phyloP scores from a whole-genome alignment of 805 yeast species.

The Zygotorulaspora sp. region DNA sequence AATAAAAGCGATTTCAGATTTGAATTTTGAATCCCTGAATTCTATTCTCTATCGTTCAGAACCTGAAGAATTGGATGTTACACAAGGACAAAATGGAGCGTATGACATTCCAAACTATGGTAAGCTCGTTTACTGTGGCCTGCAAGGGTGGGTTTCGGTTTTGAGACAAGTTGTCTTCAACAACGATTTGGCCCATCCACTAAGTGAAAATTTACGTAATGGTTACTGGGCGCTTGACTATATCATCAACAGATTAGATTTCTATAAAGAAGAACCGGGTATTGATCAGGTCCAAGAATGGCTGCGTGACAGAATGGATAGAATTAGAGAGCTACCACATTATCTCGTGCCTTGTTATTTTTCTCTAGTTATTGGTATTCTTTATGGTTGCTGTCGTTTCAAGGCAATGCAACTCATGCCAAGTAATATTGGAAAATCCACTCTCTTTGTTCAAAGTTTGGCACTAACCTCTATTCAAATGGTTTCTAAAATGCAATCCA shows the following conservation, averaged over 20 bases:
- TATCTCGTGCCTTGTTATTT: conserved; percentile 84
- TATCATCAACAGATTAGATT: conserved; percentile 54
- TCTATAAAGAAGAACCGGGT: conserved; percentile 47
- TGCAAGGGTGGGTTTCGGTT: conserved; percentile 86
- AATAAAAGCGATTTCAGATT: conserved; percentile 57
- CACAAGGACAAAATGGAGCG: conserved; percentile 66
- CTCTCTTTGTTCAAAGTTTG: conserved; percentile 71
- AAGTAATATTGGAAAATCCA: conserved; percentile 51
- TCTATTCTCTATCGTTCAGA: conserved; percentile 72
- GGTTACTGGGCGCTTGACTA: conserved; percentile 92
- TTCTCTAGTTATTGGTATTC: conserved; percentile 72
- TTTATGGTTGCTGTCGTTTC: conserved; percentile 75
- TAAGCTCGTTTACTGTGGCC: conserved; percentile 74
- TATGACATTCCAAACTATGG: conserved; percentile 76
- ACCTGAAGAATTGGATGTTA: conserved; percentile 79
- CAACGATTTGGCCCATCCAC: conserved; percentile 80
- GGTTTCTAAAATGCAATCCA: conserved; percentile 67
- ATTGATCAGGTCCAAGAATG: conserved; percentile 58
- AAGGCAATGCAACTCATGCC: conserved; percentile 59
- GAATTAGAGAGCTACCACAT: conserved; percentile 64
- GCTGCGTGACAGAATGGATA: conserved; percentile 60
- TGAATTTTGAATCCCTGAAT: conserved; percentile 68
- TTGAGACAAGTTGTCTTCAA: conserved; percentile 55
- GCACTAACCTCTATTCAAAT: conserved; percentile 82
- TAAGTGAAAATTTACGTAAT: conserved; percentile 71